phyloP scores from a whole-genome alignment of 257 asterid species.

The Nicotiana undulata region DNA sequence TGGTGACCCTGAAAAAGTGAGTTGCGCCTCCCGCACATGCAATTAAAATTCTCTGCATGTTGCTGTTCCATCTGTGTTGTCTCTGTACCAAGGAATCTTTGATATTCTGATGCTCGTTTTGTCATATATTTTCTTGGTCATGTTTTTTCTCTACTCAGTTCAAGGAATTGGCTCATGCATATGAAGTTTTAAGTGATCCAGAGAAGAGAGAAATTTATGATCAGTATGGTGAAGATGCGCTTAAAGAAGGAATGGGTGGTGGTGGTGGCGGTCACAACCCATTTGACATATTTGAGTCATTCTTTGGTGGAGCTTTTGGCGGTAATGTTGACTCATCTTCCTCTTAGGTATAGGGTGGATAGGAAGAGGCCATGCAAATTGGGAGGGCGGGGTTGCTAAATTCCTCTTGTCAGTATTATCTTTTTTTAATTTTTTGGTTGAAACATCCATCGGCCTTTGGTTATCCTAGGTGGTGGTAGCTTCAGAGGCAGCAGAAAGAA shows the following conservation, averaged over 20 bases:
- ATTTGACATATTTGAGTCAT: conserved; percentile 41
- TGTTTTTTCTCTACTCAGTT: conserved; percentile 25
- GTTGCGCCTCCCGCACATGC: neutral
- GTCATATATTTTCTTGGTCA: neutral
- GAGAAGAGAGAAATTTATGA: conserved; percentile 44
- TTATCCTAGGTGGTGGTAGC: conserved; percentile 23
- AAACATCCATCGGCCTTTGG: neutral
- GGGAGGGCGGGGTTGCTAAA: neutral
- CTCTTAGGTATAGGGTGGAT: neutral
- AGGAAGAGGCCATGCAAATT: neutral
- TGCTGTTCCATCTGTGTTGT: neutral
- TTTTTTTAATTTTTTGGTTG: neutral
- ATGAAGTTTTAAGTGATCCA: conserved; percentile 46
- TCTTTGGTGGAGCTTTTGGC: conserved; percentile 27
- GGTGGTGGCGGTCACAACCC: conserved; percentile 35
- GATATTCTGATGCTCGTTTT: neutral
- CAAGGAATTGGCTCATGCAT: conserved; percentile 53
- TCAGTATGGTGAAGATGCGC: conserved; percentile 51
- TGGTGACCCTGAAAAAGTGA: conserved; percentile 53
- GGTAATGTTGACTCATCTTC: neutral
- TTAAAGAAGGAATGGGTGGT: conserved; percentile 44
- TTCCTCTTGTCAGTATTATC: neutral
- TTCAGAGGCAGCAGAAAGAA: conserved; percentile 17
- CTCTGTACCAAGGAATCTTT: neutral
- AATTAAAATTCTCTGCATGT: neutral